Conservation (phyloP, 2,329 filamentous ascomycete species). For the Microcyclosporella mali region DNA sequence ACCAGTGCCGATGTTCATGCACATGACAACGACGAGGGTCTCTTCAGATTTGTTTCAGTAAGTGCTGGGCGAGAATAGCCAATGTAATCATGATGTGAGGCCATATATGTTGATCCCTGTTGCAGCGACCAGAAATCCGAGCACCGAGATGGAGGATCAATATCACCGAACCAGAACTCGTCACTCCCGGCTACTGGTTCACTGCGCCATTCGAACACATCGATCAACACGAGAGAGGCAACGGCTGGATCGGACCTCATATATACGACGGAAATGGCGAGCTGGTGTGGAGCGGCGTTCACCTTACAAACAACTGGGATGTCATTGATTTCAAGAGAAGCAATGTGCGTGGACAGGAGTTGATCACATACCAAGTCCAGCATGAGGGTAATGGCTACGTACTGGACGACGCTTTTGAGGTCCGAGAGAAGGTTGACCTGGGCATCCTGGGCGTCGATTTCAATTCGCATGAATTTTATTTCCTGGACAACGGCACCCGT, state of each 20-base stretch:
- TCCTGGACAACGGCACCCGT: constrained; percentile 11
- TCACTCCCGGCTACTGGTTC: constrained; percentile 19
- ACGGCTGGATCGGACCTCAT: constrained; percentile 14
- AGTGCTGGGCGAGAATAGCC: too few relatives aligned
- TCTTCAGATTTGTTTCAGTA: constrained; percentile 9
- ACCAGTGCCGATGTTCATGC: neutral
- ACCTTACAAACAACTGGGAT: constrained; percentile 9
- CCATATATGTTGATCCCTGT: neutral
- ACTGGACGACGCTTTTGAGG: constrained; percentile 9
- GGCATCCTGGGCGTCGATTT: constrained; percentile 13
- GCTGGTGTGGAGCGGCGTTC: constrained; percentile 17
- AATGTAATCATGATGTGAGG: neutral
- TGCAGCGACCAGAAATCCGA: constrained; percentile 17
- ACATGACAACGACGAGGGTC: constrained; percentile 7
- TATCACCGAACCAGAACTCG: constrained; percentile 5
- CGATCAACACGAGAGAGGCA: constrained; percentile 9
- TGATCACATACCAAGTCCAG: constrained; percentile 10
- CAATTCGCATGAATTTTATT: constrained; percentile 16
- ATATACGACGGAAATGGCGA: constrained; percentile 18
- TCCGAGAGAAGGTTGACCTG: constrained; percentile 10
- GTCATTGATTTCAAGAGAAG: constrained; percentile 13
- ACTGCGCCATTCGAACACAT: constrained; percentile 15
- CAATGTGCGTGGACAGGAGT: constrained; percentile 11
- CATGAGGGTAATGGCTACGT: constrained; percentile 7
- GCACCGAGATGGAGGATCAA: constrained; percentile 15